Conservation (phyloP, 192 early-diverging fungal species). For the Linnemannia zychae region DNA sequence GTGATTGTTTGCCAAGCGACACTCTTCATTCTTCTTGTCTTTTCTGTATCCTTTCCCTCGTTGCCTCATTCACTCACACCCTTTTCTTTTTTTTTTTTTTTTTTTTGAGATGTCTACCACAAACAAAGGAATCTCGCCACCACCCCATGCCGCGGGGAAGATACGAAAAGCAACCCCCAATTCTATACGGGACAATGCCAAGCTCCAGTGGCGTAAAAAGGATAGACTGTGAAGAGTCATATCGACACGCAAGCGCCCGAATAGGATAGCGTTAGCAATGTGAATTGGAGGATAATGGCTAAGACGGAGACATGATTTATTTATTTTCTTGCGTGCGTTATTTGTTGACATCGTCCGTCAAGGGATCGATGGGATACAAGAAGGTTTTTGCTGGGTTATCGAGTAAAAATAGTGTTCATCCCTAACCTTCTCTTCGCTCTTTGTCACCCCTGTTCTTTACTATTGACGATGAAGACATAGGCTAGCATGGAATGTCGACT, state of each 20-base stretch:
- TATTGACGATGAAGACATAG: background rate
- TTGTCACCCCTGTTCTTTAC: background rate
- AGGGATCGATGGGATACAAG: background rate
- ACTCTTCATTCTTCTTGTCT: too few species aligned
- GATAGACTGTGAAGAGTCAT: background rate
- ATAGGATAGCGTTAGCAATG: too few species aligned
- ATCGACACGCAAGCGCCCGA: slow-evolving; percentile 3
- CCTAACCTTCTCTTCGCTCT: background rate
- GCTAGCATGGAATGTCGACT: background rate
- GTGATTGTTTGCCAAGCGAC: too few species aligned
- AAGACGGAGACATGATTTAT: background rate
- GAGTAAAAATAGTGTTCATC: background rate
- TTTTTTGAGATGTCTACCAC: background rate
- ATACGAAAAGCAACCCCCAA: too few species aligned
- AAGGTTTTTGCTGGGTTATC: background rate
- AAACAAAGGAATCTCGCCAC: background rate
- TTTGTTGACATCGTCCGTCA: background rate
- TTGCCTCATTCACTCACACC: background rate
- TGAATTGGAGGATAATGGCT: background rate
- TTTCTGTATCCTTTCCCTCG: background rate
- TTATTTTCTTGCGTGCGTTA: background rate
- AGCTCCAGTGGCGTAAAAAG: background rate
- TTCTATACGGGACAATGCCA: background rate
- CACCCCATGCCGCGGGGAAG: too few species aligned
- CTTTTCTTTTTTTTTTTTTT: background rate